Conservation (phyloP, 2,329 filamentous ascomycete species). For the Fusarium duplospermum region DNA sequence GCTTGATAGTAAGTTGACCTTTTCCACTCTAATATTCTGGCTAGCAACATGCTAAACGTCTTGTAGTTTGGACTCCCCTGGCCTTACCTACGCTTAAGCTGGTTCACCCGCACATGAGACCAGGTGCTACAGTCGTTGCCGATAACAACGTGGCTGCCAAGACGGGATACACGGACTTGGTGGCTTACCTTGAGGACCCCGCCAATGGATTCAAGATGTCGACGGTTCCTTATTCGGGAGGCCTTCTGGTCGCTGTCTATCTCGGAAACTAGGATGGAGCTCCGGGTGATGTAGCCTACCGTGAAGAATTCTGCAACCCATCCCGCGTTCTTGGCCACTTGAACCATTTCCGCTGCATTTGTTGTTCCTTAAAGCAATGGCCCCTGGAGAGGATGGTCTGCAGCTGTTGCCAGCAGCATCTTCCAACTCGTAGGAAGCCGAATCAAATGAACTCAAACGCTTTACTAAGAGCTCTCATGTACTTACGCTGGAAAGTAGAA, state of each 20-base stretch:
- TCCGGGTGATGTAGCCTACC: not conserved
- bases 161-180: slow-evolving; percentile 59
- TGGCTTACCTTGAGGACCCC: slow-evolving; percentile 57
- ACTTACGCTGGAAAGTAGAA: not conserved
- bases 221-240: slow-evolving; percentile 46
- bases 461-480: not conserved
- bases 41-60: not conserved
- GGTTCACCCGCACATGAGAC: slow-evolving; percentile 57
- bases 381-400: not conserved
- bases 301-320: not conserved
- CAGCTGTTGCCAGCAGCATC: not conserved
- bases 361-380: not conserved
- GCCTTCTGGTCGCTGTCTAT: slow-evolving; percentile 43
- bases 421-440: not conserved
- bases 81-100: slow-evolving; percentile 63
- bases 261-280: slow-evolving; percentile 12
- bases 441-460: not conserved
- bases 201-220: slow-evolving; percentile 60
- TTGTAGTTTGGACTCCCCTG: slow-evolving; percentile 66
- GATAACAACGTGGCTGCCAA: slow-evolving; percentile 60
- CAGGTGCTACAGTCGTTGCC: slow-evolving; percentile 60
- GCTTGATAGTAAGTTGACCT: slow-evolving; percentile 66
- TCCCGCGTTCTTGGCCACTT: not conserved
- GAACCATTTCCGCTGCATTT: not conserved
- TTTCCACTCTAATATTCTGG: not conserved